Conservation (phyloP, 345 rosid genomes). For the Tarenaya hassleriana region DNA sequence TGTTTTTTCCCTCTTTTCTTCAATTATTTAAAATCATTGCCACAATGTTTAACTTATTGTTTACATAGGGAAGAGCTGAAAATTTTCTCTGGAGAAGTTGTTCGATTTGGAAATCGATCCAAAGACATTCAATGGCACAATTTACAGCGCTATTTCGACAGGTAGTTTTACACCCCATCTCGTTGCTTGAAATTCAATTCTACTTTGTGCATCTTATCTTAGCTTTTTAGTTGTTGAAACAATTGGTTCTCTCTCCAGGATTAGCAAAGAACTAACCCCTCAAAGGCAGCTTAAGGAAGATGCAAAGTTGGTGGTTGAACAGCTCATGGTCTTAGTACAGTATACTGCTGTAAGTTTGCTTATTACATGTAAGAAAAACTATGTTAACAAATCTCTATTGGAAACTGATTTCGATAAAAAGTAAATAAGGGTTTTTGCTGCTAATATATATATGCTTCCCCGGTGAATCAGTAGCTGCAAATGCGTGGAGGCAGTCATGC, state of each 20-base stretch:
- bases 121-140: constrained; percentile 97
- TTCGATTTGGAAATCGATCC: constrained; percentile 89
- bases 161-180: constrained; percentile 32
- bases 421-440: constrained; percentile 2
- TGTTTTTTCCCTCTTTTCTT: background rate
- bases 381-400: too few relatives aligned
- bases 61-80: constrained; percentile 68
- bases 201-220: constrained; percentile 5
- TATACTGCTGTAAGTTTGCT: constrained; percentile 65
- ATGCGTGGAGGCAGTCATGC: too few relatives aligned
- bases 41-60: constrained; percentile 11
- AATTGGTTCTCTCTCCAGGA: constrained; percentile 33
- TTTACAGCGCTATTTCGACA: constrained; percentile 79
- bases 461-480: too few relatives aligned
- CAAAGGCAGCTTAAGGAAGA: constrained; percentile 66
- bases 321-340: constrained; percentile 65
- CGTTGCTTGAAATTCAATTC: constrained; percentile 9
- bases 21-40: constrained; percentile 10
- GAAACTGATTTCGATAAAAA: too few relatives aligned
- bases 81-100: constrained; percentile 79
- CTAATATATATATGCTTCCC: background rate
- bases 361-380: background rate
- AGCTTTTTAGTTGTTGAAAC: constrained; percentile 8
- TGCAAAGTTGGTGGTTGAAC: constrained; percentile 50
- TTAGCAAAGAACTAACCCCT: constrained; percentile 58